Base-by-base conservation (phyloP, 2,329 filamentous ascomycete species). In the Dothistroma septosporum region DNA sequence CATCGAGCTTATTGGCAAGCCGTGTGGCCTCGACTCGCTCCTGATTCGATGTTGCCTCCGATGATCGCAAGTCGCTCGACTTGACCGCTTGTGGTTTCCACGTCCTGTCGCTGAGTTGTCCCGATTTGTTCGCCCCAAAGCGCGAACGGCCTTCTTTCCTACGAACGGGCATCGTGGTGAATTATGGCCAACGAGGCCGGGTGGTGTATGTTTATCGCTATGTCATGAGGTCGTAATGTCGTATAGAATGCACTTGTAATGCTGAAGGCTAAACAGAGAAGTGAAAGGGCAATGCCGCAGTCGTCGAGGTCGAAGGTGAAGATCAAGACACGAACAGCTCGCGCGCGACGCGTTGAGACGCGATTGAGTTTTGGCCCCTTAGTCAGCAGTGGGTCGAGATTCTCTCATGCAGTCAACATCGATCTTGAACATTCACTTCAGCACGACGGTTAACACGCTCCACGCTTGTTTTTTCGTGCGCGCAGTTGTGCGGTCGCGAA, bases 1-100 rank as follows among this genome's bases (percentile, higher is more conserved):
- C 94, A 79, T 99, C 95, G 73, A 99, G 97, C 70, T 83, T 85
- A 77, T 96, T 86, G 33, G 91, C 91, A 55, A 96, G 84, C 59
- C 87, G 86, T 52, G 87, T 88, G 41, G 91, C 87, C 77, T 99
- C 92, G 77, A 91, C 86, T 76, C 91, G 95, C 77, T 99, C 94
- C 81, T 96, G 91, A 70, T 91, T 87, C 8, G 92, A 95, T 0
- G 92, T 97, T 56, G 85, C 88, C 80, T 99, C 95, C 58, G 86
- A 87, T 59, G 89, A 85, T 48, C 89, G 83, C 53, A 89, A 79
- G 28, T 87, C 85, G 8, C 88, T 87, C 35, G 90, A 86, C 60
- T 93, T 87, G 67, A 97, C 90, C 4, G 91, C 95, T 72, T 90
- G 90, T 28, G 86, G 81, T 70, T 83, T 84, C 58, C 81, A 81